Evolutionary conservation across 2,329 filamentous ascomycete species (phyloP), one percentile per base, ranked within the genome.

Genomic region (Coniochaeta sp.): DNA sequence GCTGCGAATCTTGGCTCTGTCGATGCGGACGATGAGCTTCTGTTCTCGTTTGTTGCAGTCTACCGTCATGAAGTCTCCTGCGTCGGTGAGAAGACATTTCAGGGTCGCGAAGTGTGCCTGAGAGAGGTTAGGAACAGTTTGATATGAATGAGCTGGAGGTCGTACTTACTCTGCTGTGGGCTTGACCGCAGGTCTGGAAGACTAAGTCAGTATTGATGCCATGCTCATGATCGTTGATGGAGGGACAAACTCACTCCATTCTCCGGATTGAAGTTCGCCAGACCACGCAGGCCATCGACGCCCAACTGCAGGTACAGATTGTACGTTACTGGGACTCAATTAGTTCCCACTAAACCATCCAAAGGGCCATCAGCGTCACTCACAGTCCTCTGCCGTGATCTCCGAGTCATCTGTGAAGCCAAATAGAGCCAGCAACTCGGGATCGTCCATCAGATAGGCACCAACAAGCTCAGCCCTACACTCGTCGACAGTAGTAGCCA

Each of bases 81-180:
- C 75, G 13, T 78, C 72, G 24, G 69, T 71, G 18, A 85, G 72
- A 57, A 85, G 77, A 50, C 75, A 76, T 55, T 76, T 78, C 10
- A 85, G 68, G 56, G 85, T 85, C n/a, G 77, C 76, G 65, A 79
- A 85, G 55, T 81, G 78, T 4, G 79, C 80, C 69, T 83, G 18
- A 18, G 27, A 9, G 27, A 53, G 6, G 27, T 30, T 7, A 30
- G 27, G 6, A 30, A 30, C 27, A 12, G 12, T 30, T 12, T 7
- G 27, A 30, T 7, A 30, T 6, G 27, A 30, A 7, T 12, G 27
- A 12, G 12, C 6, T 12, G 27, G 27, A 6, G 27, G 27, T 30
- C 27, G 27, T 30, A 12, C 57, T 58, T 57, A 68, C 69, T 20
- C 27, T 30, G 27, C 27, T 64, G 55, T 75, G 73, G 14, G 67